phyloP scores from a whole-genome alignment of 208 protist species.

The Vickermania spadyakhi region DNA sequence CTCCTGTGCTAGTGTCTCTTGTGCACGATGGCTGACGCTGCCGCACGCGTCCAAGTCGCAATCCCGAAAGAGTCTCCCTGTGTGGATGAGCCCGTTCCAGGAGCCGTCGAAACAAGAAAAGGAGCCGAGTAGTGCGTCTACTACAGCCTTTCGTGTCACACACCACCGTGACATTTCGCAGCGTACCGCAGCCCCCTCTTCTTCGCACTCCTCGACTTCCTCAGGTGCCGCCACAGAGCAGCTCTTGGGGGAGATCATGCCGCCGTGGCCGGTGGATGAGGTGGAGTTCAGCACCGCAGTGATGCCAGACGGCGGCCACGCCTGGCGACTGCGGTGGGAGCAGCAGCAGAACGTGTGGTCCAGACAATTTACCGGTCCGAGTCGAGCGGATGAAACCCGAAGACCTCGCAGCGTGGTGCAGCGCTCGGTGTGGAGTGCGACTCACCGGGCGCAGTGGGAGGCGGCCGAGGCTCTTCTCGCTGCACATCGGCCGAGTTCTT shows the following conservation, averaged over 20 bases:
- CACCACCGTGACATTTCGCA: too few species aligned
- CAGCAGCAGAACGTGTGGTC: neutral
- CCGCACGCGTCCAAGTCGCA: too few species aligned
- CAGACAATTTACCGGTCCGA: neutral
- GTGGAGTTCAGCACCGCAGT: constrained; percentile 57
- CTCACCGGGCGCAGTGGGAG: constrained; percentile 3
- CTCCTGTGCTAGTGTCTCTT: too few species aligned
- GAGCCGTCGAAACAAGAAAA: too few species aligned
- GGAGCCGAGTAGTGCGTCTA: too few species aligned
- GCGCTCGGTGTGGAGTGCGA: neutral
- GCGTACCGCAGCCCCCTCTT: too few species aligned
- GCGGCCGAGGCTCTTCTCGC: neutral
- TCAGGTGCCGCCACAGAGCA: too few species aligned
- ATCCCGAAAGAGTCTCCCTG: too few species aligned
- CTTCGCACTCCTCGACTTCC: too few species aligned
- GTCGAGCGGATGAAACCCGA: neutral
- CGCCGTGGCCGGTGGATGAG: constrained; percentile 53
- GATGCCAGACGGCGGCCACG: constrained; percentile 42
- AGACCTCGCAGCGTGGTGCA: neutral
- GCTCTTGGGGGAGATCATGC: constrained; percentile 18
- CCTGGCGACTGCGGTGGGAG: constrained; percentile 18
- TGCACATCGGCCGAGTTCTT: neutral
- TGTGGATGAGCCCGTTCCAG: too few species aligned
- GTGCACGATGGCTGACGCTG: too few species aligned
- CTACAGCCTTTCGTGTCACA: too few species aligned